These are phyloP conservation scores for Quambalaria eucalypti DNA, from an alignment of 1,284 basidiomycete genomes.

Conservation along the genomic window DNA sequence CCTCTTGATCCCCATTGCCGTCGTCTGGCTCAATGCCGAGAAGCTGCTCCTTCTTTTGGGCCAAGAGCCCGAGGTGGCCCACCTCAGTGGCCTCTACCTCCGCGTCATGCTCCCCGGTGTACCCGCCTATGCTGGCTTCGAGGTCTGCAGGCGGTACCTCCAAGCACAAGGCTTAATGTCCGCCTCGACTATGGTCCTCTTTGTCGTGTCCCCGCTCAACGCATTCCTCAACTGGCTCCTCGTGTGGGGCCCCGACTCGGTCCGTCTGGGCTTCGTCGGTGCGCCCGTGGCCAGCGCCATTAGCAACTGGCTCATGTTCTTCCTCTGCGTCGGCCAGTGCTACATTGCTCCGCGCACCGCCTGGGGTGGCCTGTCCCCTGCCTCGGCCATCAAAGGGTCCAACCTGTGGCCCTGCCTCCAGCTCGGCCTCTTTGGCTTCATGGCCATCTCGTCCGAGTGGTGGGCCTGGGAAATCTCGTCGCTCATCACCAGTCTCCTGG, in stretches of 20 bases:
- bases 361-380: constrained; percentile 66
- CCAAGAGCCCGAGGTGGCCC: constrained; percentile 79
- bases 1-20: constrained; percentile 22
- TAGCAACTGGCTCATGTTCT: constrained; percentile 72
- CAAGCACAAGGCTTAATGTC: constrained; percentile 62
- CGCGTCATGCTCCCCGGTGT: constrained; percentile 69
- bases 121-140: constrained; percentile 65
- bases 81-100: constrained; percentile 63
- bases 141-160: constrained; percentile 33
- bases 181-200: constrained; percentile 75
- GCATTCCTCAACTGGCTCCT: constrained; percentile 72
- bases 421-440: constrained; percentile 40
- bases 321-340: constrained; percentile 31
- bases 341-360: constrained; percentile 64
- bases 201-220: constrained; percentile 78
- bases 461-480: constrained; percentile 77
- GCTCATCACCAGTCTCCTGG: constrained; percentile 31
- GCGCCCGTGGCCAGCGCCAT: constrained; percentile 83
- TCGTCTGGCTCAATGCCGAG: constrained; percentile 70
- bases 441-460: constrained; percentile 76
- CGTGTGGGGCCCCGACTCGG: constrained; percentile 50
- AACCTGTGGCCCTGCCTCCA: constrained; percentile 22
- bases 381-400: constrained; percentile 9
- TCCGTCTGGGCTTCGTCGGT: constrained; percentile 76
- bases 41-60: constrained; percentile 64